Base-by-base conservation (phyloP, 169 alveolate species). In the Theileria equi region DNA sequence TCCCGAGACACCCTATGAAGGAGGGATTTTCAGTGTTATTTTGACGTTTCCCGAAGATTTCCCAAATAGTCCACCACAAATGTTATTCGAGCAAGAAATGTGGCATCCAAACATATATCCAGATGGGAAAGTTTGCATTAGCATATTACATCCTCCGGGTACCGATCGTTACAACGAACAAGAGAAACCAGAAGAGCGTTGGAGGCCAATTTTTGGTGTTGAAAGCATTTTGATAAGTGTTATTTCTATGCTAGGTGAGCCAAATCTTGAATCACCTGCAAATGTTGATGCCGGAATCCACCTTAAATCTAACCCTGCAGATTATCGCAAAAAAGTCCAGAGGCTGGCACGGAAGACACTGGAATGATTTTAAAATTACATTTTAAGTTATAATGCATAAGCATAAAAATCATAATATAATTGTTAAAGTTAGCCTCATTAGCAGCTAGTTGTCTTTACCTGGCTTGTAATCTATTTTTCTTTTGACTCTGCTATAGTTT, bases 121-220 rank as follows among this genome's bases (percentile, higher is more conserved):
- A 17, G 98, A 92, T 80, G 98, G 99, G n/a, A 83, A 88, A 61
- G 99, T 96, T 8, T 97, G 99, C 84, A 97, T 97, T 41, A 93
- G 98, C 8, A 97, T 97, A 60, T 89, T 97, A 25, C 99, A 95
- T 71, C 96, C 98, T 7, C 98, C 99, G 11, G 99, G 98, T 17
- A 82, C 88, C 17, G 99, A 97, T 80, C 80, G 81, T 41, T 92
- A 90, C 81, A 97, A 96, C 89, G 96, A 91, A 54, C 96, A 94
- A 70, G 99, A 96, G 86, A 89, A 91, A 0, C 95, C 99, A n/a
- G 98, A 95, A 49, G 99, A 96, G 82, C 90, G 97, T 66, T 96
- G 99, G 99, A 90, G 99, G 43, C 99, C 99, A 1, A 93, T 96
- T 45, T 89, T 94, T 36, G 92, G 98, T n/a, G 98, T 96, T 6